Base-by-base conservation (phyloP, 83 land plant genomes). In the Diphasiastrum complanatum region DNA sequence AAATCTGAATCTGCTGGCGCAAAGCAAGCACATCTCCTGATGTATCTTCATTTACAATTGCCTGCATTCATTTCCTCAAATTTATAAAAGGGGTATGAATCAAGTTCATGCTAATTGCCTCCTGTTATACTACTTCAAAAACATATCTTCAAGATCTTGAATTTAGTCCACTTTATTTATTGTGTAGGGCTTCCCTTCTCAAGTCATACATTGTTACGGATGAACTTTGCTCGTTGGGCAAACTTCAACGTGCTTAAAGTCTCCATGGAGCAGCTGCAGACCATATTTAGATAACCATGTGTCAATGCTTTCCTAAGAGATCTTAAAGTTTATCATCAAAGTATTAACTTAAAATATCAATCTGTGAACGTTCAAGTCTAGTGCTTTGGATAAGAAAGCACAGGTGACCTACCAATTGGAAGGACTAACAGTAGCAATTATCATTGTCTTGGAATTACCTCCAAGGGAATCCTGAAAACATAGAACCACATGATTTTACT, bases 361-460 rank as follows among this genome's bases (percentile, higher is more conserved):
- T n/a, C n/a, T 41, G 45, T 14, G 45, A 41, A 41, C 45, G 12
- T 14, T 14, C n/a, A 41, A 14, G 1, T 18, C 12, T 41, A 41
- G 12, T 41, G n/a, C n/a, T 41, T 18, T 41, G n/a, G 12, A 1
- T 14, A 41, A 14, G n/a, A 0, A 41, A 14, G n/a, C 45, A 41
- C 12, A 41, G n/a, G 1, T 0, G 30, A 69, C 63, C 18, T 31
- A 79, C 83, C 79, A 55, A 69, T 56, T 58, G 6, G 83, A 72
- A 35, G 81, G 80, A 38, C 80, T 80, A 16, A 80, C 72, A 51
- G 80, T 80, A 25, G 83, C 83, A 64, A 80, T 73, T 2, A 80
- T 61, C 35, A 69, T 73, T n/a, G 83, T 80, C 51, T 80, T 80
- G 28, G 83, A 76, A 50, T 80, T 80, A 25, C 83, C 83, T 58